Evolutionary conservation across 345 rosid genomes (phyloP), one percentile per base, ranked within the genome.

Genomic region (Boechera divaricarpa): DNA sequence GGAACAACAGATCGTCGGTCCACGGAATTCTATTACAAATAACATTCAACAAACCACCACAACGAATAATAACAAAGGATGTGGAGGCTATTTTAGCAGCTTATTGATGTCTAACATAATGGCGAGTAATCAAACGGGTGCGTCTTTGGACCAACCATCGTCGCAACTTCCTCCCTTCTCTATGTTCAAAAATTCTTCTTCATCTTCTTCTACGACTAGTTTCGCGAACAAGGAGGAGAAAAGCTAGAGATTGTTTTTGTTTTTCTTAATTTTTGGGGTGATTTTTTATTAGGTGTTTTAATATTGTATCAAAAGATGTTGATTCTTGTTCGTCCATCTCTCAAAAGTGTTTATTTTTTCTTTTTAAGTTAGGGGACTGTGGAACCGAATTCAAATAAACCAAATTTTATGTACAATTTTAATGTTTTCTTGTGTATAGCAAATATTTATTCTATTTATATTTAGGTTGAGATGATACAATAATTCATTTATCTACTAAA

Each of bases 11-110:
- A 41, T 39, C 12, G 41, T 26, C 54, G 61, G 72, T 63, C 61
- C 63, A 65, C 57, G 49, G n/a, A 65, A 31, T 66, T 63, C 9
- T 10, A 12, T 33, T 31, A 72, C 69, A 42, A 78, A 72, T 44
- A 69, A 65, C 51, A 47, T 11, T 78, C 85, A 54, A 63, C 76
- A 74, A 75, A 60, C 73, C 33, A 53, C 15, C 62, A 31, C 28
- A 51, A 2, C 63, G 10, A 81, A 53, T 57, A 85, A 63, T 38
- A 85, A 85, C 42, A 86, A 87, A 77, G 87, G 80, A 58, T 87
- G 87, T 49, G 86, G 77, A 54, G 72, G 86, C 58, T 80, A 83
- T 69, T 80, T 79, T 75, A 85, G 86, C 70, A 82, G 74, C 56
- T 85, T 84, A 67, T 69, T 86, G 81, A 75, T 82, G 67, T 60